A percentile compares a stretch with the other conserved stretches of the same genome.
Evolutionary conservation across 768 basidiomycete genomes (phyloP).

Genomic region (Cantharellus cinnabarinus): DNA sequence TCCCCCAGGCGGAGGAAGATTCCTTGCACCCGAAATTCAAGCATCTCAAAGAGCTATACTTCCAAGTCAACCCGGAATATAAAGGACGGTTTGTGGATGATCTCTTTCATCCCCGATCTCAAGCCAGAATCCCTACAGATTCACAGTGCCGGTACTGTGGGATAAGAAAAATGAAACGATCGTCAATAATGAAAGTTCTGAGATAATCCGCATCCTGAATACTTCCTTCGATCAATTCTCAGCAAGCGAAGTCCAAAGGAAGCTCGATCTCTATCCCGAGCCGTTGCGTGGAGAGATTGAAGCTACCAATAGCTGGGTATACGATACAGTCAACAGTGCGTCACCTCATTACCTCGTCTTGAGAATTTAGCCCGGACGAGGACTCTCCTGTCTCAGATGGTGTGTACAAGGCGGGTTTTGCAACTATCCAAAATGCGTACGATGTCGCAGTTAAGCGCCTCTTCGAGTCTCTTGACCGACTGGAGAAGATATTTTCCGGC

Average conservation of each 20-base stretch:
- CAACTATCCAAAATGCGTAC: conserved; percentile 63
- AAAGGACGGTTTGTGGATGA: conserved; percentile 32
- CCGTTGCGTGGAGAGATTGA: conserved; percentile 59
- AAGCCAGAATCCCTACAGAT: conserved; percentile 18
- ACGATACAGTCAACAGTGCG: conserved; percentile 67
- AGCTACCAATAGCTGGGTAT: conserved; percentile 66
- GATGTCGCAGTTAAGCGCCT: conserved; percentile 50
- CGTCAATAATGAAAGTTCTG: conserved; percentile 90
- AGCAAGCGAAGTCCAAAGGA: conserved; percentile 29
- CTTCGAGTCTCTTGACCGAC: conserved; percentile 58
- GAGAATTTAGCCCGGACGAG: not conserved
- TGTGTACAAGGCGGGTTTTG: conserved; percentile 82
- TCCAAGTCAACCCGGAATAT: conserved; percentile 53
- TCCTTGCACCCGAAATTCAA: conserved; percentile 37
- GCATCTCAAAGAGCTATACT: conserved; percentile 73
- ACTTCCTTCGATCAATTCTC: conserved; percentile 57
- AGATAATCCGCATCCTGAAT: conserved; percentile 92
- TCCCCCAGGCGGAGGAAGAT: conserved; percentile 58
- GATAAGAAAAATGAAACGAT: conserved; percentile 74
- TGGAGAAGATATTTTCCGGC: conserved; percentile 52
- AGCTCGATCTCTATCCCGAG: conserved; percentile 56
- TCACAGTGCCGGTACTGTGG: conserved; percentile 84
- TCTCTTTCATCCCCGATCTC: not conserved
- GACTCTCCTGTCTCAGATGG: conserved; percentile 29
- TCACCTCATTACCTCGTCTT: conserved; percentile 3